Evolutionary conservation across 805 yeast species (phyloP), one percentile per base, ranked within the genome.

Genomic region (Sungouiella thailandica): DNA sequence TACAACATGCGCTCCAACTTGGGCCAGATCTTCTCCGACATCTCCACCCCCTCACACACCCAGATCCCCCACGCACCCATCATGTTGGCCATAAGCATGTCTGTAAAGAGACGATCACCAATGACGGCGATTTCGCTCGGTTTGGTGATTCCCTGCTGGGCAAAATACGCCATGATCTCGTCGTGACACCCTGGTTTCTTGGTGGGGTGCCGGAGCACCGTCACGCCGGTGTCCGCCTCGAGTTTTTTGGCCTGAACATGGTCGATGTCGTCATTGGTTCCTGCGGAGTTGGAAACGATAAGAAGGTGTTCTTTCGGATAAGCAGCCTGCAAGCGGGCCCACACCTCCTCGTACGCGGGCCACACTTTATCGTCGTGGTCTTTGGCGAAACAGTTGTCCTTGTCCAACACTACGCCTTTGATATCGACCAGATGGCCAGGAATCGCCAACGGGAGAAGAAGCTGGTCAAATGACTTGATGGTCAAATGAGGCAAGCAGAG

Each of bases 251-350:
- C 96, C 47, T 84, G 83, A 12, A 40, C 39, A 36, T 76, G 71
- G 22, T 63, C 68, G 0, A 46, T 49, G 49, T 89, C 97, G 47
- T 82, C 95, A 37, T 73, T 67, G 0, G 95, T 83, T 0, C 98
- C 98, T 0, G 97, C 97, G 0, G 95, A 84, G 50, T 90, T 90
- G 48, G 95, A 83, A 4, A 90, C 96, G 7, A 90, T 82, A 23
- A 87, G 62, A 14, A 89, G 55, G 8, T 67, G 65, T 4, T 77
- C 80, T 23, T 68, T 76, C 0, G 93, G 87, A 48, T 81, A 86
- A 2, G 57, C 46, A n/a, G 57, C 46, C 27, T 67, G 65, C 31
- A 86, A 57, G n/a, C 53, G 46, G 5, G 61, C 57, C 87, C 93
- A 87, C 9, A 55, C 51, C 10, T 51, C 58, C 46, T 50, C 44